Evolutionary conservation across 768 basidiomycete species (phyloP).

Genomic region (Tubosaeta sp.): DNA sequence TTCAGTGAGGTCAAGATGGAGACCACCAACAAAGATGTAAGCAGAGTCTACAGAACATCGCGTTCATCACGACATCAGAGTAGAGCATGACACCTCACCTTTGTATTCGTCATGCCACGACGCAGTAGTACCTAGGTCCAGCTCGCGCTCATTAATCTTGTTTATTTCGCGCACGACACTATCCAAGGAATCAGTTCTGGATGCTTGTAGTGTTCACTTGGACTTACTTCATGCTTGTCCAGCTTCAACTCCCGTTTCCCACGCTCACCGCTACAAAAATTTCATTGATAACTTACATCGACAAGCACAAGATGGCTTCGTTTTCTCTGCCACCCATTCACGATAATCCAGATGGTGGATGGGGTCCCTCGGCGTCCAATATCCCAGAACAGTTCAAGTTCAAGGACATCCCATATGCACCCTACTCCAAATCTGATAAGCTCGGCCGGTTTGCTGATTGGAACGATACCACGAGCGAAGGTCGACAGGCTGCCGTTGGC

Average conservation of each 20-base stretch:
- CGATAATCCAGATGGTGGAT: constrained; percentile 90
- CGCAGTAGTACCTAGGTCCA: constrained; percentile 67
- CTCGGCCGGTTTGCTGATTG: constrained; percentile 97
- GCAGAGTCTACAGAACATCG: constrained; percentile 66
- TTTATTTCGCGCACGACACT: constrained; percentile 93
- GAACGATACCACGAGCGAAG: constrained; percentile 74
- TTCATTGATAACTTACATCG: constrained; percentile 16
- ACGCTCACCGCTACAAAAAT: constrained; percentile 17
- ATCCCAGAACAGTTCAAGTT: constrained; percentile 92
- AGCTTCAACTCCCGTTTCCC: constrained; percentile 17
- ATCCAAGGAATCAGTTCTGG: constrained; percentile 8
- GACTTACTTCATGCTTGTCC: constrained; percentile 66
- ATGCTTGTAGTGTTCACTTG: background rate
- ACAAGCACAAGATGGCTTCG: constrained; percentile 52
- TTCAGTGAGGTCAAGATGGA: constrained; percentile 87
- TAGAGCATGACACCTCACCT: constrained; percentile 34
- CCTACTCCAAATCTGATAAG: constrained; percentile 98
- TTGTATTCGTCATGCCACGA: constrained; percentile 99
- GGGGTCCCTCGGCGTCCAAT: constrained; percentile 83
- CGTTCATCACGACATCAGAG: constrained; percentile 1
- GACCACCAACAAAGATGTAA: constrained; percentile 89
- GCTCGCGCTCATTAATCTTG: constrained; percentile 87
- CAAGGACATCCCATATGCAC: constrained; percentile 98
- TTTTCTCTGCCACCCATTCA: constrained; percentile 85
- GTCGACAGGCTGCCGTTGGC: constrained; percentile 52